Conservation (phyloP, 164 flowering plant genomes). For the Umbilicus rupestris region DNA sequence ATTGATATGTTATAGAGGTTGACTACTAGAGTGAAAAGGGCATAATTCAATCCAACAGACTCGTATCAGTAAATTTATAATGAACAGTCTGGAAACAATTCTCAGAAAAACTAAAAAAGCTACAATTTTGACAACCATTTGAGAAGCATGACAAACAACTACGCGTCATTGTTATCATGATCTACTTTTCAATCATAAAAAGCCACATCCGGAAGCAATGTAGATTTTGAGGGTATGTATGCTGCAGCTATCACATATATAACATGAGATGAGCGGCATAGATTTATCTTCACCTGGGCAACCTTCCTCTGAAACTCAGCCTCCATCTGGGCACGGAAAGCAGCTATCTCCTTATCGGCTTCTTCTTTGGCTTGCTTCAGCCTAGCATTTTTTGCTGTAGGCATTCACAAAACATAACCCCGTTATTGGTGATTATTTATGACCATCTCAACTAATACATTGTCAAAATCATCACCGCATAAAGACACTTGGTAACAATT, state of each 20-base stretch:
- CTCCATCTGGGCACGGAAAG: constrained; percentile 46
- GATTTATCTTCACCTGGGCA: constrained; percentile 31
- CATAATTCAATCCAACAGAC: too few relatives aligned
- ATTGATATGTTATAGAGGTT: not conserved
- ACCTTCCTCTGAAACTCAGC: constrained; percentile 43
- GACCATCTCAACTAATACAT: not conserved
- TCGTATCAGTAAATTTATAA: too few relatives aligned
- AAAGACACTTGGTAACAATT: too few relatives aligned
- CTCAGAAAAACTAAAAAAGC: too few relatives aligned
- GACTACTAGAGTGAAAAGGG: not conserved
- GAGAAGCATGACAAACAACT: too few relatives aligned
- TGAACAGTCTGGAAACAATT: too few relatives aligned
- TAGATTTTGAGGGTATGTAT: not conserved
- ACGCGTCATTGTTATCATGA: too few relatives aligned
- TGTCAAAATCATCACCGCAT: not conserved
- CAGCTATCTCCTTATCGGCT: constrained; percentile 53
- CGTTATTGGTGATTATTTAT: too few relatives aligned
- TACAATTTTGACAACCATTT: too few relatives aligned
- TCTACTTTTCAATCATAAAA: too few relatives aligned
- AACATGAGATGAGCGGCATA: too few relatives aligned
- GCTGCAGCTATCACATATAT: too few relatives aligned
- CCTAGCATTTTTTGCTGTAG: constrained; percentile 44
- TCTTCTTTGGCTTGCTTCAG: constrained; percentile 57
- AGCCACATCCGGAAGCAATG: not conserved
- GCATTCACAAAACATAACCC: not conserved